These are phyloP conservation scores for Coemansia sp. DNA, from an alignment of 192 early-diverging fungal species.

Conservation along the genomic window DNA sequence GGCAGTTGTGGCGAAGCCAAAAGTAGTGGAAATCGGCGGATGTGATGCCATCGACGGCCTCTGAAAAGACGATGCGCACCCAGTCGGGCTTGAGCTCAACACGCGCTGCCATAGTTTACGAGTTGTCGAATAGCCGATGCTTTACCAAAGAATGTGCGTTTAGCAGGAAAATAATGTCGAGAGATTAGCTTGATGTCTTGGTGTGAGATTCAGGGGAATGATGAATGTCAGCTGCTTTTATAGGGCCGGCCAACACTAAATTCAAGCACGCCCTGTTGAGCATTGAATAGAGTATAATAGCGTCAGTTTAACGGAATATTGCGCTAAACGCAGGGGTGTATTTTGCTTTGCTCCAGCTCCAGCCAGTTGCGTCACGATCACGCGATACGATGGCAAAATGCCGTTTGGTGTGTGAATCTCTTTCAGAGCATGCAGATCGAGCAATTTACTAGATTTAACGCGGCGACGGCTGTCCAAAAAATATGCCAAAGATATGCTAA, in stretches of 20 bases:
- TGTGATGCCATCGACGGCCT: background rate
- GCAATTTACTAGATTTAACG: background rate
- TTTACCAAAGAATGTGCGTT: background rate
- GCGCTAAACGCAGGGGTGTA: background rate
- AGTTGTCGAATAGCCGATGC: background rate
- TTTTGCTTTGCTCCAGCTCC: background rate
- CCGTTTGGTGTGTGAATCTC: background rate
- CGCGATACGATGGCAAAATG: slow-evolving; percentile 16
- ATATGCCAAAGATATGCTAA: background rate
- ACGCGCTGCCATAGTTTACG: slow-evolving; percentile 24
- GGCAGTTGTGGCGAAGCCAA: slow-evolving; percentile 57
- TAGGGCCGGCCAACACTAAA: background rate
- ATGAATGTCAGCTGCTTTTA: slow-evolving; percentile 3
- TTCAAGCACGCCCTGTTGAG: too few species aligned
- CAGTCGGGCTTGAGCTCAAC: slow-evolving; percentile 49
- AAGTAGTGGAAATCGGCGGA: slow-evolving; percentile 53
- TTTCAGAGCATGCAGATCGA: slow-evolving; percentile 1
- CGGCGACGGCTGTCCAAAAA: background rate
- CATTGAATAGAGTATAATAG: background rate
- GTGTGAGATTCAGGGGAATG: background rate
- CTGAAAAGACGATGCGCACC: slow-evolving; percentile 34
- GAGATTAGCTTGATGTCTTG: background rate
- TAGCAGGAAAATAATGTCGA: background rate
- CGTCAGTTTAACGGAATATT: background rate
- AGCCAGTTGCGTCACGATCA: slow-evolving; percentile 2